Evolutionary conservation across 2,329 filamentous ascomycete species (phyloP), one percentile per base, ranked within the genome.

Genomic region (Helminthosporium solani): DNA sequence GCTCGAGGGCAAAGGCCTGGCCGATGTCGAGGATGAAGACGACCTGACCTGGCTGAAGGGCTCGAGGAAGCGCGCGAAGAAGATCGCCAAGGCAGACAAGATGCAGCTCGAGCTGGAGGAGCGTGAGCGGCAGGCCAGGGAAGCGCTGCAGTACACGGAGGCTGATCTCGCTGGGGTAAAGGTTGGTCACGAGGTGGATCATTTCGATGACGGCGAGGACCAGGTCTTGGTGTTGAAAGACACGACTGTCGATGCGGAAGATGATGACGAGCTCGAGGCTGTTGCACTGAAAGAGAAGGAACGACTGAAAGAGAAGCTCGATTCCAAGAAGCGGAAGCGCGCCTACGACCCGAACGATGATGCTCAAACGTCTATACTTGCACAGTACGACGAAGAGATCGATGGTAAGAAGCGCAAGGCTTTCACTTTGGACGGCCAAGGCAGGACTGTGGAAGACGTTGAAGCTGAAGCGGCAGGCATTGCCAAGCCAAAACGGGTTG

Each of bases 141-240:
- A 84, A 2, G 65, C 67, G 7, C 51, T 62, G 49, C 84, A 92
- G 61, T 95, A 96, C 68, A 91, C 88, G 0, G 83, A 89, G 3
- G 86, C 87, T 50, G 91, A 97, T 65, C 77, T 97, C 39, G 87
- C 90, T 0, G 94, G 92, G 30, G 85, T 99, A 59, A 94, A 89
- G 67, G 92, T 99, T 42, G 91, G 85, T 3, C 94, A 99, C 67
- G 90, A 96, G 66, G 72, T 91, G 47, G 82, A 82, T 3, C 82
- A 88, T 18, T 92, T 99, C 52, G 84, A 88, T 18, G 84, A 88
- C 19, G 89, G 90, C 42, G 77, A 88, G 48, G 91, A 96, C 48
- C 90, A 97, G 65, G 84, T 99, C 25, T 76, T 99, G 42, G 96
- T 92, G 0, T 79, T 99, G n/a, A 96, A 96, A 65, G 94, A 99